Conservation (phyloP, 2,329 filamentous ascomycete genomes). For the Colletotrichum graminicola region DNA sequence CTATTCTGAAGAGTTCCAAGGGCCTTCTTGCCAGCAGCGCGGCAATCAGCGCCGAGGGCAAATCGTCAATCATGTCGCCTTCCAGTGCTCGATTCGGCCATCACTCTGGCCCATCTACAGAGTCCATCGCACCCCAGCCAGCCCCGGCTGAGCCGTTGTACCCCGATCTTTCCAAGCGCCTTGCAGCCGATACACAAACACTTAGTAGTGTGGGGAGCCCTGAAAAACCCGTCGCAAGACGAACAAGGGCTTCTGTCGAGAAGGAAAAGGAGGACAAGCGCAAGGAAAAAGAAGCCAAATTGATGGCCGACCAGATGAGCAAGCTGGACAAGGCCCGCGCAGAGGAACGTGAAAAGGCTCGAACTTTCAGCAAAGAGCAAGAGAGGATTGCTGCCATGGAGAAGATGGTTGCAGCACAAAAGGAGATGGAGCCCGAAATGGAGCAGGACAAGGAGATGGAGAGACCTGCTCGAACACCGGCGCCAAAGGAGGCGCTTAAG, state of each 20-base stretch:
- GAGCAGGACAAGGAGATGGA: conserved; percentile 42
- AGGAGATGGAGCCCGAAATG: conserved; percentile 45
- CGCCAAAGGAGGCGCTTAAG: conserved; percentile 58
- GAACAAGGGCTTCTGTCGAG: conserved; percentile 70
- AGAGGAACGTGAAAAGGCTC: conserved; percentile 77
- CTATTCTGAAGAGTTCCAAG: conserved; percentile 88
- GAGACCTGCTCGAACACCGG: conserved; percentile 46
- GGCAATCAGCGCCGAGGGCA: conserved; percentile 72
- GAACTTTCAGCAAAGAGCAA: conserved; percentile 68
- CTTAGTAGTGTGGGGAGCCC: conserved; percentile 56
- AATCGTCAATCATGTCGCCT: conserved; percentile 68
- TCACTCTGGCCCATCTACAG: conserved; percentile 60
- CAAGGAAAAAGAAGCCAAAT: conserved; percentile 73
- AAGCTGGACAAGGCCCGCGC: conserved; percentile 77
- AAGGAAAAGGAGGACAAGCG: conserved; percentile 75
- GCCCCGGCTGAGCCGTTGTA: conserved; percentile 55
- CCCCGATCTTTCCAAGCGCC: conserved; percentile 59
- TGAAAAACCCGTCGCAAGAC: conserved; percentile 57
- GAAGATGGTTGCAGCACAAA: conserved; percentile 64
- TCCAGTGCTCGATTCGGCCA: conserved; percentile 61
- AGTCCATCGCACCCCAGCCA: conserved; percentile 56
- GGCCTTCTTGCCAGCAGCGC: conserved; percentile 85
- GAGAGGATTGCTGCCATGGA: conserved; percentile 67
- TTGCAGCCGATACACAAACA: conserved; percentile 46
- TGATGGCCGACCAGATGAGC: conserved; percentile 69